Evolutionary conservation across 2,329 filamentous ascomycete species (phyloP).

Genomic region (Emericellopsis atlantica): DNA sequence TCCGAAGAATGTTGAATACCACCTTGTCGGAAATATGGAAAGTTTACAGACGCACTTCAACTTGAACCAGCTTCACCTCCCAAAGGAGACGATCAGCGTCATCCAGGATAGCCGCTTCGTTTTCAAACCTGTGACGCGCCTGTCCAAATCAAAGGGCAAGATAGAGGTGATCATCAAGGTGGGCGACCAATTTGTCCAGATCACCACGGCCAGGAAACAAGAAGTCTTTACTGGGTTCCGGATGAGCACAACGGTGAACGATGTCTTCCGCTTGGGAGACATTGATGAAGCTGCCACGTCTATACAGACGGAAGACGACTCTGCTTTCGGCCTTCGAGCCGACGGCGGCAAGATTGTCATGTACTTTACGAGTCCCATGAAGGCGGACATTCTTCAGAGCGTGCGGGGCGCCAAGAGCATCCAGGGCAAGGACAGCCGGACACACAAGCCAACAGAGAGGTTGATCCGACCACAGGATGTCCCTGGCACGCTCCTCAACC

Average conservation of each 20-base stretch:
- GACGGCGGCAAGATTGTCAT: conserved; percentile 60
- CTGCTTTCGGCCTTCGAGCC: conserved; percentile 52
- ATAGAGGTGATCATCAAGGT: conserved; percentile 59
- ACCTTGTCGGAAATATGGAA: conserved; percentile 51
- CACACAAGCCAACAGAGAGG: conserved; percentile 49
- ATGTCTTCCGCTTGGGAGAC: conserved; percentile 56
- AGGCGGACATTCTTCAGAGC: conserved; percentile 48
- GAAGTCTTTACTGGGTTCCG: conserved; percentile 51
- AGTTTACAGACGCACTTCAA: conserved; percentile 57
- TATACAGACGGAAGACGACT: conserved; percentile 53
- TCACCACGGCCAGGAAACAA: conserved; percentile 56
- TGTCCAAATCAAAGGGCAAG: conserved; percentile 59
- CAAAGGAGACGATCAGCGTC: conserved; percentile 58
- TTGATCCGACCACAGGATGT: conserved; percentile 59
- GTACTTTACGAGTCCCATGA: conserved; percentile 57
- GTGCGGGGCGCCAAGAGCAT: conserved; percentile 52
- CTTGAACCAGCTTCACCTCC: conserved; percentile 51
- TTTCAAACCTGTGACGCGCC: conserved; percentile 50
- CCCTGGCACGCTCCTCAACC: conserved; percentile 54
- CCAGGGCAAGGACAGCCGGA: conserved; percentile 48
- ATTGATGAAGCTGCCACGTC: conserved; percentile 55
- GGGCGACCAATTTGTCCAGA: conserved; percentile 56
- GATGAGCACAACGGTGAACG: conserved; percentile 52
- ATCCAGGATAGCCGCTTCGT: conserved; percentile 53
- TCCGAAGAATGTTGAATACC: conserved; percentile 52